Conservation (phyloP, 345 rosid species). For the Isatis tinctoria region DNA sequence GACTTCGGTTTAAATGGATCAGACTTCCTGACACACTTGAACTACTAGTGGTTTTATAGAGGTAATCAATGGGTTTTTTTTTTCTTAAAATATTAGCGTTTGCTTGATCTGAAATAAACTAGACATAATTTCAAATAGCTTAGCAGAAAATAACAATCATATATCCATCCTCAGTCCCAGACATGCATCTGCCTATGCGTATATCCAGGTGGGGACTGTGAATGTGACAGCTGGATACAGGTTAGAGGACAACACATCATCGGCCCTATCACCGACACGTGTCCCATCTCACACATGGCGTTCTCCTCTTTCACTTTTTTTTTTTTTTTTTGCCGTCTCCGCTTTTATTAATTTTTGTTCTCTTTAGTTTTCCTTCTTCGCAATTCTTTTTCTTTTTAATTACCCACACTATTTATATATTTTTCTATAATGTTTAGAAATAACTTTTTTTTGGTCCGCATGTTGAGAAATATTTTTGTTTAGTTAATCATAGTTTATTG, state of each 20-base stretch:
- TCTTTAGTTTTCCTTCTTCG: not conserved
- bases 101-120: not conserved
- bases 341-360: not conserved
- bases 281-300: slow-evolving; percentile 34
- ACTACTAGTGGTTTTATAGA: not conserved
- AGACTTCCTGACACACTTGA: not conserved
- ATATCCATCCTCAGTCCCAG: slow-evolving; percentile 2
- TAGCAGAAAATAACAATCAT: not conserved
- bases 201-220: slow-evolving; percentile 18
- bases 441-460: not conserved
- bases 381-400: not conserved
- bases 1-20: not conserved
- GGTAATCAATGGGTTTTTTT: not conserved
- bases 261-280: slow-evolving; percentile 26
- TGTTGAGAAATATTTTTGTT: not conserved
- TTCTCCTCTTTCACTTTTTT: not conserved
- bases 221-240: slow-evolving; percentile 34
- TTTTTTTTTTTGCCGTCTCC: not conserved
- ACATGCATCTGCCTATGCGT: not conserved
- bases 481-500: not conserved
- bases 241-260: slow-evolving; percentile 31
- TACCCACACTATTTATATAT: not conserved
- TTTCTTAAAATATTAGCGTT: not conserved
- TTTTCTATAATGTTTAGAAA: not conserved
- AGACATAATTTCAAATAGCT: not conserved